Evolutionary conservation across 108 stramenopile species (phyloP).

Genomic region (Epithemia pelagica): DNA sequence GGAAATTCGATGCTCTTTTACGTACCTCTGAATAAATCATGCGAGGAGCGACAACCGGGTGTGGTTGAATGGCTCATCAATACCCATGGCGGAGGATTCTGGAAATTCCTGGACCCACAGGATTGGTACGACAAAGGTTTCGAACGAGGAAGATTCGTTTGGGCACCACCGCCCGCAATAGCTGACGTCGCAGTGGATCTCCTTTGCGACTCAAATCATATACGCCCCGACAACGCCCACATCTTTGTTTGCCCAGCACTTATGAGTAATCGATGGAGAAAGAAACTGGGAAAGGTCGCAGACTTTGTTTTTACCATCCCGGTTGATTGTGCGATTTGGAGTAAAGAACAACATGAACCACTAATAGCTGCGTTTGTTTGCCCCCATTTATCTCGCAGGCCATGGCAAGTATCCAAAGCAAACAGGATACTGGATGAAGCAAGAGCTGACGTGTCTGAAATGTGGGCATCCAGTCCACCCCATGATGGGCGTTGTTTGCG

Average conservation of each 20-base stretch:
- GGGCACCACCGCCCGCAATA: conserved; percentile 26
- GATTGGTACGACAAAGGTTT: no score
- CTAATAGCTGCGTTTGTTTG: conserved; percentile 22
- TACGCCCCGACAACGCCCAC: conserved; percentile 19
- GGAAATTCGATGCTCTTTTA: conserved; percentile 14
- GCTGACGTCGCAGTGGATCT: conserved; percentile 27
- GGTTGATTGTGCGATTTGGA: conserved; percentile 18
- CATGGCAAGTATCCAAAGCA: conserved; percentile 25
- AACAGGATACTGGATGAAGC: neutral
- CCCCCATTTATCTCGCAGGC: conserved; percentile 19
- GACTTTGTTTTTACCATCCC: conserved; percentile 18
- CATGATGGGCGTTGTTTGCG: conserved; percentile 28
- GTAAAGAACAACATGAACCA: conserved; percentile 21
- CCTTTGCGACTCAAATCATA: conserved; percentile 21
- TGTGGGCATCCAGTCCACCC: conserved; percentile 19
- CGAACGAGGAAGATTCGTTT: conserved; percentile 11
- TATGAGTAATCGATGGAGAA: conserved; percentile 35
- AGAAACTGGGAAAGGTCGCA: conserved; percentile 10
- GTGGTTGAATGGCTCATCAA: no score
- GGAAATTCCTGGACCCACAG: no score
- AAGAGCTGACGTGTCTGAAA: conserved; percentile 19
- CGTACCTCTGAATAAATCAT: conserved; percentile 26
- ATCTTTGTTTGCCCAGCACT: conserved; percentile 32
- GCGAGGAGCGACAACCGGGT: no score
- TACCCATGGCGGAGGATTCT: no score